Evolutionary conservation across 2,329 filamentous ascomycete genomes (phyloP).

Genomic region (Mycocentrospora acerina): DNA sequence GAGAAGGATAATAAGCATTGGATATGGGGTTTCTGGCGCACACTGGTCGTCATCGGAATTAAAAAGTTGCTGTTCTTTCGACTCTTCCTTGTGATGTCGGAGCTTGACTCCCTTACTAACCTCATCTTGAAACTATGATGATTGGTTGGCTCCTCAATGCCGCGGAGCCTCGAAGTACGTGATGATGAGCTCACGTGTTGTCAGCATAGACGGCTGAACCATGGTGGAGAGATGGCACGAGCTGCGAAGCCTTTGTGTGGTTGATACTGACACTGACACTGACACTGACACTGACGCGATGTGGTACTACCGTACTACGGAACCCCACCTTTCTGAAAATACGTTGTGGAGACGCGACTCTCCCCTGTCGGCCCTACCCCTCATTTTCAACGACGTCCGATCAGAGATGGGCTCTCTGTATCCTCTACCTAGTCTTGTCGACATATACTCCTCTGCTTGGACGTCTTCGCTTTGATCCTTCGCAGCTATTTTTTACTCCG

Average conservation of each 20-base stretch:
- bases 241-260: neutral
- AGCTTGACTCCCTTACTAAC: conserved; percentile 19
- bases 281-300: no score
- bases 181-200: no score
- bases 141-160: neutral
- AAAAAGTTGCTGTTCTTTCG: conserved; percentile 26
- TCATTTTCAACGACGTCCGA: conserved; percentile 21
- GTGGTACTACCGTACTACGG: no score
- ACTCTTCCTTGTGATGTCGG: conserved; percentile 19
- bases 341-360: conserved; percentile 5
- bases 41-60: conserved; percentile 16
- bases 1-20: conserved; percentile 21
- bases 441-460: no score
- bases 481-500: no score
- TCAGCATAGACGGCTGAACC: conserved; percentile 1
- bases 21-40: conserved; percentile 24
- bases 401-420: no score
- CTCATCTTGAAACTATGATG: conserved; percentile 10
- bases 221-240: neutral
- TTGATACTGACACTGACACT: neutral
- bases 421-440: no score
- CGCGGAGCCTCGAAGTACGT: no score
- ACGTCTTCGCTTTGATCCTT: no score
- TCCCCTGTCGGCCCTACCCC: conserved; percentile 18
- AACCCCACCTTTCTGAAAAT: conserved; percentile 4